Evolutionary conservation across 2,329 filamentous ascomycete genomes (phyloP).

Genomic region (Coniella lustricola): DNA sequence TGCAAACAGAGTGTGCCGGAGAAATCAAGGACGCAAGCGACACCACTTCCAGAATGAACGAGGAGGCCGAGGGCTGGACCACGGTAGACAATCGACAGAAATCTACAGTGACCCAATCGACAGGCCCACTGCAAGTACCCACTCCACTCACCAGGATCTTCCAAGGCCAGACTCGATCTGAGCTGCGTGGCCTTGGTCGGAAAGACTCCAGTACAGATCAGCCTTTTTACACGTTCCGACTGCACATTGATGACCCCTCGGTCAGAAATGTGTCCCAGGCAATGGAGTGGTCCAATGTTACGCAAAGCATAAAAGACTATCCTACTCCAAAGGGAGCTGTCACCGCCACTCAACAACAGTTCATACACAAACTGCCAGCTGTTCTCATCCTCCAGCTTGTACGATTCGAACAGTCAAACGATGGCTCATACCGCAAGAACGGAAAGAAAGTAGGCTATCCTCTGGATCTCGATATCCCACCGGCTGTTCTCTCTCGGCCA

Average conservation of each 20-base stretch:
- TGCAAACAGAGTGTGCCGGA: conserved; percentile 85
- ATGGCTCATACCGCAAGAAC: conserved; percentile 76
- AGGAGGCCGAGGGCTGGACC: conserved; percentile 62
- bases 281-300: conserved; percentile 72
- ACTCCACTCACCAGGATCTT: conserved; percentile 94
- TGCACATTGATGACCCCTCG: conserved; percentile 84
- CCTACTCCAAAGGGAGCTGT: conserved; percentile 69
- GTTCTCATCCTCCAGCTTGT: conserved; percentile 94
- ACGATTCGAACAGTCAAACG: conserved; percentile 68
- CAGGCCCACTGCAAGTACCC: conserved; percentile 62
- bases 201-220: conserved; percentile 90
- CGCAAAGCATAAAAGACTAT: conserved; percentile 80
- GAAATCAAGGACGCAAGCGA: conserved; percentile 45
- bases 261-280: conserved; percentile 91
- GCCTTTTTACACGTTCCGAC: conserved; percentile 87
- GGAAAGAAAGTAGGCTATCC: conserved; percentile 98
- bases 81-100: conserved; percentile 93
- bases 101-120: conserved; percentile 76
- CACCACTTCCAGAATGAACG: conserved; percentile 19
- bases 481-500: conserved; percentile 75
- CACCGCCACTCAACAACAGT: conserved; percentile 84
- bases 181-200: conserved; percentile 76
- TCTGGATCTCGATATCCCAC: conserved; percentile 86
- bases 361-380: conserved; percentile 85
- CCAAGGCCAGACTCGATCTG: conserved; percentile 82